Base-by-base conservation (phyloP, 805 yeast genomes). In the Kazachstania kunashirensis region DNA sequence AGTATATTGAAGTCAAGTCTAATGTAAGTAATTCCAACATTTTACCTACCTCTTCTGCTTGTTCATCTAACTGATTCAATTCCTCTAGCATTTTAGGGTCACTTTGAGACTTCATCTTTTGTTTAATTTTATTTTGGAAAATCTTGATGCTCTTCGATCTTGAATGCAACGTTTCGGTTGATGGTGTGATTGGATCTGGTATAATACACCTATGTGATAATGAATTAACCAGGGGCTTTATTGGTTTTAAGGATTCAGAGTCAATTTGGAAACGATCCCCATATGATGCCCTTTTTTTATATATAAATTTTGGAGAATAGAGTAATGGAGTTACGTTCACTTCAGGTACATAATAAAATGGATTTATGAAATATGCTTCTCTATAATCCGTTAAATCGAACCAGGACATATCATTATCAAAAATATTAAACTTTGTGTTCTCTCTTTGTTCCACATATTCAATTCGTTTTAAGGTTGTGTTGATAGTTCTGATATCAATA, bases 251-350 rank as follows among this genome's bases (percentile, higher is more conserved):
- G 2, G 65, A 59, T 9, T 52, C 53, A n/a, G 55, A 52, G 43
- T 64, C 63, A n/a, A 63, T 44, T 38, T 66, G 68, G 37, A 50
- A 59, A 36, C 51, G 59, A 28, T 65, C 63, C 2, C 66, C 69
- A 42, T 70, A 66, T 35, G 66, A 68, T 2, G 84, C 76, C 43
- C 79, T 76, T 33, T 89, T 67, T 42, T 71, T 62, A 53, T 84
- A 88, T 3, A 79, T 65, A 52, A 86, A 79, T 30, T 74, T 63
- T 5, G 89, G 83, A 0, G 94, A 67, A 55, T 63, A 75, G 47
- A 84, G 48, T 43, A 86, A 58, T 2, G 94, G 89, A 29, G 62
- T 50, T 2, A 79, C 70, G 11, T 59, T 62, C 32, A 84, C 65
- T 10, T 48, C 29, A 40, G 78, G 64, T 4, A 57, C 48, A 34